Conservation (phyloP, 345 rosid species). For the Leavenworthia alabamica region DNA sequence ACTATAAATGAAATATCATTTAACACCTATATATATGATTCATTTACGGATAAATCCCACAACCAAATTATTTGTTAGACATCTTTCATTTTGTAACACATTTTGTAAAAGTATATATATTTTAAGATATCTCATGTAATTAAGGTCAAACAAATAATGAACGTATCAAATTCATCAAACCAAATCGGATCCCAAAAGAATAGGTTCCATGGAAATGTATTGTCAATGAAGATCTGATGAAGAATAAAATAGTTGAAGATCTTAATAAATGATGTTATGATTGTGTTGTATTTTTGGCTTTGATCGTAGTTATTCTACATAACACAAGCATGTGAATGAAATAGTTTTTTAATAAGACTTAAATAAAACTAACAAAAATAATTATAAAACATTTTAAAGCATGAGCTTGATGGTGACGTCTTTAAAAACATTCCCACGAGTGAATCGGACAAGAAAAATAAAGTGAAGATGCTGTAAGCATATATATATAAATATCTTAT, state of each 20-base stretch:
- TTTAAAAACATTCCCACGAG: background rate
- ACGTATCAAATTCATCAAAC: background rate
- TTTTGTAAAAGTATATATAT: background rate
- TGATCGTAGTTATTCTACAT: too few relatives aligned
- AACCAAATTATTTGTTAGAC: background rate
- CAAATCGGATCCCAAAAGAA: background rate
- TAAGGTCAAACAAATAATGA: background rate
- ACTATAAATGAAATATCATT: background rate
- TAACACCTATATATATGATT: background rate
- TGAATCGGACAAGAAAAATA: slow-evolving; percentile 18
- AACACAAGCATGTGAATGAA: background rate
- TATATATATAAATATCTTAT: background rate
- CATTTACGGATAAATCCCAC: background rate
- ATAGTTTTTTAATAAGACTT: background rate
- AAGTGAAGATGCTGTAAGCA: slow-evolving; percentile 23
- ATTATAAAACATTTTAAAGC: background rate
- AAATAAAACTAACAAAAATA: background rate
- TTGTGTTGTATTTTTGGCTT: too few relatives aligned
- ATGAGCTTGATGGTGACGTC: slow-evolving; percentile 6
- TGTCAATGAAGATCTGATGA: too few relatives aligned
- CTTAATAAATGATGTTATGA: too few relatives aligned
- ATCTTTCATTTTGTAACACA: background rate
- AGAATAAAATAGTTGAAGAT: too few relatives aligned
- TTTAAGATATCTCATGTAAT: background rate
- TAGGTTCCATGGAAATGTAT: too few relatives aligned